These are phyloP conservation scores for Arxiozyma bovina DNA, from an alignment of 1,139 yeast species.

Conservation along the genomic window DNA sequence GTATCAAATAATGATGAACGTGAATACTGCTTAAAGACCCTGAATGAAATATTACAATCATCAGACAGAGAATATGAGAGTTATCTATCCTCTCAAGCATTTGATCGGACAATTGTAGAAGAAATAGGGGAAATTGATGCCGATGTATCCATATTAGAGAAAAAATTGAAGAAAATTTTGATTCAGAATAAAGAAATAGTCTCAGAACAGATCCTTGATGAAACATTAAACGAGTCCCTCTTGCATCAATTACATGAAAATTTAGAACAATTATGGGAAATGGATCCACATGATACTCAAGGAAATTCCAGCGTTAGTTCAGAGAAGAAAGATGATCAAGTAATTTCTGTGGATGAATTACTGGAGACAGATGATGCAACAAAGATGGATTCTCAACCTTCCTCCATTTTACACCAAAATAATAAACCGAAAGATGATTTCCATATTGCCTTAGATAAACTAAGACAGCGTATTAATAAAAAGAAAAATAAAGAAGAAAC, in stretches of 20 bases:
- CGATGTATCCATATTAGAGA: constrained; percentile 33
- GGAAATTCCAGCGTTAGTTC: constrained; percentile 8
- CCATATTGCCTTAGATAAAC: constrained; percentile 25
- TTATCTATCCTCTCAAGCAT: constrained; percentile 27
- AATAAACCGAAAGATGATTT: constrained; percentile 26
- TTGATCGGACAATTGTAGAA: constrained; percentile 31
- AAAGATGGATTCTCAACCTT: background rate
- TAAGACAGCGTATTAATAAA: constrained; percentile 18
- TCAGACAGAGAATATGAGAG: constrained; percentile 17
- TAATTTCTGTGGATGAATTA: constrained; percentile 9
- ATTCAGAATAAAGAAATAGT: constrained; percentile 30
- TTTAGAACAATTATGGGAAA: constrained; percentile 32
- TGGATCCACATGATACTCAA: constrained; percentile 26
- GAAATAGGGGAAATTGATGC: constrained; percentile 45
- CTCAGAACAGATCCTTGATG: constrained; percentile 30
- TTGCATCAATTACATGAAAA: constrained; percentile 26
- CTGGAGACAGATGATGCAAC: constrained; percentile 4
- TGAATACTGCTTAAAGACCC: constrained; percentile 11
- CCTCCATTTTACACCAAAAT: background rate
- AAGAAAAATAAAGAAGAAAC: constrained; percentile 10
- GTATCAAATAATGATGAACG: background rate
- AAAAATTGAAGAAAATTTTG: constrained; percentile 31
- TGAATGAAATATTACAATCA: constrained; percentile 19
- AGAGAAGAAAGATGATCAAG: constrained; percentile 8
- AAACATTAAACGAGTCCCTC: constrained; percentile 15